Evolutionary conservation across 129 eudicot species (phyloP), one percentile per base, ranked within the genome.

Genomic region (Daucus carota): DNA sequence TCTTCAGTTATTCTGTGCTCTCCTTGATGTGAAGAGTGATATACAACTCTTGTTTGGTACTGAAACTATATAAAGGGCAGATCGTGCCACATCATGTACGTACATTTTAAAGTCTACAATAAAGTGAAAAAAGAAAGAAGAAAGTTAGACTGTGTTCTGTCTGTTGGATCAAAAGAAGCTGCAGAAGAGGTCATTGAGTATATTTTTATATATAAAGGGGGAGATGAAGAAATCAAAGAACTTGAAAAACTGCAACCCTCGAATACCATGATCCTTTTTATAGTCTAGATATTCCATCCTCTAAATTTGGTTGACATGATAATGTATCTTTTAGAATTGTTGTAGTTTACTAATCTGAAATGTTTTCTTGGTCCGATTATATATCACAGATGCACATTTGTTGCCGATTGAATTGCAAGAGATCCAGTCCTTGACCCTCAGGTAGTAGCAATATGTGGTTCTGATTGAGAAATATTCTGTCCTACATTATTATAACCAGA

Each of bases 361-460:
- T 11, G 60, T 24, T 22, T 26, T 67, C 54, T 75, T 41, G 77
- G 33, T 71, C 47, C 72, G 50, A 4, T 73, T 40, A 44, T 78
- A 63, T 79, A 76, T 22, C 57, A 28, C 93, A 94, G 99, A 91
- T 91, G 99, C 99, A 80, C 99, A 91, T 83, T 86, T 91, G 60
- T 71, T 95, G 28, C 96, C 97, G 42, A 87, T 95, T 79, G 97
- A 95, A 47, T 81, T 95, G 84, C 96, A 93, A 33, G 99, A 91
- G 92, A 83, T 95, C 72, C 82, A 88, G 75, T 86, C 90, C 74
- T 85, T 91, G 83, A 87, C 92, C 75, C 85, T 82, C 79, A 91
- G 98, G 97, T 91, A 88, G 26, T 10, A 70, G 74, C 9, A 46
- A 34, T n/a, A 31, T 24, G 59, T 74, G 29, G 16, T 17, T 69